phyloP scores from a whole-genome alignment of 1,284 basidiomycete species.

The Apiotrichum laibachii region DNA sequence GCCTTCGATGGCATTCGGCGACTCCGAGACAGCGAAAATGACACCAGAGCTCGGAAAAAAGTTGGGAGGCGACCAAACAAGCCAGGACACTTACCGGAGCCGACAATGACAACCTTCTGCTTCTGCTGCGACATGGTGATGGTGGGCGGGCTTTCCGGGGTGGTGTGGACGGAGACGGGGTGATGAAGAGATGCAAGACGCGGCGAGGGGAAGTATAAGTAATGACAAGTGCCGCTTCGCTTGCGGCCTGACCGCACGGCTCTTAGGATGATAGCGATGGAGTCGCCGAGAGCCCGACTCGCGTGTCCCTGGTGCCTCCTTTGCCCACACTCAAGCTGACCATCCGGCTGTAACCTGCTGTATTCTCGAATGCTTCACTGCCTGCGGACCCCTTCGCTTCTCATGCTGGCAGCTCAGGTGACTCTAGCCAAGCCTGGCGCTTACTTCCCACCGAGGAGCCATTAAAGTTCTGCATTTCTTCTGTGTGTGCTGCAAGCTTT shows the following conservation, averaged over 20 bases:
- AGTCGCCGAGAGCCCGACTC: not conserved
- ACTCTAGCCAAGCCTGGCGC: no score
- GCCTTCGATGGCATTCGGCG: not conserved
- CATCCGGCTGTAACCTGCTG: no score
- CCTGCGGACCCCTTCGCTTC: no score
- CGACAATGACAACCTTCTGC: constrained; percentile 25
- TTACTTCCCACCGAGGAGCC: no score
- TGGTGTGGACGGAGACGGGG: not conserved
- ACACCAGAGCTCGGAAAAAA: not conserved
- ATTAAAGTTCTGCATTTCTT: no score
- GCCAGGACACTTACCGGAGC: constrained; percentile 15
- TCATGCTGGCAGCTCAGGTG: no score
- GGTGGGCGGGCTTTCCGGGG: not conserved
- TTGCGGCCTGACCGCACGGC: not conserved
- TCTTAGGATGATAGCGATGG: not conserved
- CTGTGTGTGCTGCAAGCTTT: no score
- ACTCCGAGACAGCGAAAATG: not conserved
- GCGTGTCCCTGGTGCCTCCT: no score
- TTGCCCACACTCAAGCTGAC: no score
- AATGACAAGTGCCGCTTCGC: no score
- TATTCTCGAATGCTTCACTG: no score
- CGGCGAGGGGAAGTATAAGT: not conserved
- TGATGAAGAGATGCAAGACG: not conserved
- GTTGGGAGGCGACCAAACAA: not conserved
- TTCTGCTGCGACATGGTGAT: constrained; percentile 13